Evolutionary conservation across 805 yeast species (phyloP).

Genomic region (Saccharomycopsis lassenensis): DNA sequence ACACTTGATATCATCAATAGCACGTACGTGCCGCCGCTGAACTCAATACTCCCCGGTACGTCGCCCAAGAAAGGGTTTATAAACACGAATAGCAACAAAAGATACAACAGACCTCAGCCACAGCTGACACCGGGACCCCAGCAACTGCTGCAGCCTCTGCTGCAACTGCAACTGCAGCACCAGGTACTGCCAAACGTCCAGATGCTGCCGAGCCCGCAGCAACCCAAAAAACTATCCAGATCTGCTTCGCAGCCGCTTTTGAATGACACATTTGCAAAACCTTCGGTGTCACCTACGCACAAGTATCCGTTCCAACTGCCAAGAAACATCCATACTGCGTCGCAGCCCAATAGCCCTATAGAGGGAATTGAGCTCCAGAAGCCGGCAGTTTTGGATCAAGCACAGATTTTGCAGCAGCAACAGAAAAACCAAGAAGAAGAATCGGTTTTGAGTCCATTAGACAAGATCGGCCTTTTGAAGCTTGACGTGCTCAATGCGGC

Average conservation of each 20-base stretch:
- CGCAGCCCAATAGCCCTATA: no score
- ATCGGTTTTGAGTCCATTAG: neutral
- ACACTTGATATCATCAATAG: slow-evolving; percentile 46
- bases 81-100: slow-evolving; percentile 31
- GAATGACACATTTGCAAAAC: no score
- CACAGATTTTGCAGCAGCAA: slow-evolving; percentile 6
- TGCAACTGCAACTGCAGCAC: no score
- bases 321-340: no score
- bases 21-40: slow-evolving; percentile 55
- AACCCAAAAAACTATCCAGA: no score
- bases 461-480: neutral
- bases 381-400: slow-evolving; percentile 7
- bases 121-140: no score
- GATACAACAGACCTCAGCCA: slow-evolving; percentile 20
- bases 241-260: no score
- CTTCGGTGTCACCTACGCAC: no score
- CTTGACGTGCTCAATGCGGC: slow-evolving; percentile 9
- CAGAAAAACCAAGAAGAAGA: neutral
- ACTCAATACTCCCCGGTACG: slow-evolving; percentile 55
- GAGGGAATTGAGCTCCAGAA: slow-evolving; percentile 8
- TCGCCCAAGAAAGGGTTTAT: slow-evolving; percentile 61
- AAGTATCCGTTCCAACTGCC: no score
- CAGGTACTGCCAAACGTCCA: no score
- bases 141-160: no score
- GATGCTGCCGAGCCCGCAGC: no score